Base-by-base conservation (phyloP, 2,329 filamentous ascomycete genomes). In the Dactylellina sp. region DNA sequence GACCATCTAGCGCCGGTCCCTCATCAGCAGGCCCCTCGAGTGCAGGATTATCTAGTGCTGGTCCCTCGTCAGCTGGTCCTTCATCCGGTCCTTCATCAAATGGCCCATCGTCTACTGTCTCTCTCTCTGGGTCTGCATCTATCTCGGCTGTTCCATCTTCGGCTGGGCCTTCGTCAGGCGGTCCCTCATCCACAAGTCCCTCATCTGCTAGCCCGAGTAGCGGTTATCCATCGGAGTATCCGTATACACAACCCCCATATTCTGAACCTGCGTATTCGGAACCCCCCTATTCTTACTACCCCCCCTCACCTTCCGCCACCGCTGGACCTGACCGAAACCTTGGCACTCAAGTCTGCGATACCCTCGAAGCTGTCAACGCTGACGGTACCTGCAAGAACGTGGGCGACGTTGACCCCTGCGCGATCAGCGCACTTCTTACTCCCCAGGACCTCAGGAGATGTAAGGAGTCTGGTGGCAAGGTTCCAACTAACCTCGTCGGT, bases 371-470 rank as follows among this genome's bases (percentile, higher is more conserved):
- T 7, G 12, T 64, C 9, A 53, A 64, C 20, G 1, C 25, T 6
- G 59, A 72, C 14, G 59, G 59, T 12, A 52, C 39, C 12, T 72
- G 52, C 35, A 52, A 53, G 20, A 60, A 59, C 25, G 46, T 64
- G 16, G 60, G 59, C 25, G 47, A 72, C 40, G 42, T 65, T 39
- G 66, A 64, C 22, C 66, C 46, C 16, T 72, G 68, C 18, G 60
- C 60, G 1, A 44, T 72, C 24, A 28, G 42, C 20, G 37, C 42
- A 11, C 57, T 72, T 12, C 14, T 61, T 24, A 60, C 53, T 12
- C 32, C 44, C 7, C 24, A 39, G 47, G 53, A 63, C 18, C 68
- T 65, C 18, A 11, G 32, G 20, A 25, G 42, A 25, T 72, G 68
- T 47, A 46, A 72, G 47, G 14, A 20, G 16, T 47, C 35, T n/a